phyloP scores from a whole-genome alignment of 768 basidiomycete species.

The Termitomyces sp. region DNA sequence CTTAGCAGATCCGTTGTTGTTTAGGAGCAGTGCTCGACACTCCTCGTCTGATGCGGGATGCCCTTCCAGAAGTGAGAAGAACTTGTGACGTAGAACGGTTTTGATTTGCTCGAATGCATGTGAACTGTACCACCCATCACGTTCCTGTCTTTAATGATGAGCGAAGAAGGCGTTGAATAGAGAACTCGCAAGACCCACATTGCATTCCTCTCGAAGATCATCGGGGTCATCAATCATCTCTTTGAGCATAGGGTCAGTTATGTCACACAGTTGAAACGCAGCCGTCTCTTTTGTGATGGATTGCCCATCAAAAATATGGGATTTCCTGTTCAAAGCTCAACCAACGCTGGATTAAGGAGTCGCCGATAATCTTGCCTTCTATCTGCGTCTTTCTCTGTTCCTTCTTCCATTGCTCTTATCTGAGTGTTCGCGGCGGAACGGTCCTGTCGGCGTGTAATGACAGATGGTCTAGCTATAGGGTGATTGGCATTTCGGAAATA shows the following conservation, averaged over 20 bases:
- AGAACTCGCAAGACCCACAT: conserved; percentile 43
- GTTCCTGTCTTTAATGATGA: conserved; percentile 42
- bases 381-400: conserved; percentile 32
- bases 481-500: conserved; percentile 88
- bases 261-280: conserved; percentile 92
- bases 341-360: neutral
- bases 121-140: conserved; percentile 85
- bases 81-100: conserved; percentile 78
- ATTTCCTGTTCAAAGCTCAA: conserved; percentile 34
- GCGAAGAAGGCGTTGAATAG: neutral
- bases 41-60: conserved; percentile 68
- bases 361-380: conserved; percentile 33
- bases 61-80: conserved; percentile 71
- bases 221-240: conserved; percentile 73
- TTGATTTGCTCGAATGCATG: conserved; percentile 81
- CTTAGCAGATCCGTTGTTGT: conserved; percentile 34
- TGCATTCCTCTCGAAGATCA: conserved; percentile 63
- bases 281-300: conserved; percentile 79
- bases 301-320: conserved; percentile 88
- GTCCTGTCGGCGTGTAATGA: conserved; percentile 63
- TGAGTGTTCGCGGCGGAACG: conserved; percentile 36
- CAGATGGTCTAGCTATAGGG: conserved; percentile 70
- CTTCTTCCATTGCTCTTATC: conserved; percentile 32
- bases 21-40: conserved; percentile 56
- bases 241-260: conserved; percentile 78